phyloP scores from a whole-genome alignment of 2,329 filamentous ascomycete species.

The Pseudogymnoascus sp. region DNA sequence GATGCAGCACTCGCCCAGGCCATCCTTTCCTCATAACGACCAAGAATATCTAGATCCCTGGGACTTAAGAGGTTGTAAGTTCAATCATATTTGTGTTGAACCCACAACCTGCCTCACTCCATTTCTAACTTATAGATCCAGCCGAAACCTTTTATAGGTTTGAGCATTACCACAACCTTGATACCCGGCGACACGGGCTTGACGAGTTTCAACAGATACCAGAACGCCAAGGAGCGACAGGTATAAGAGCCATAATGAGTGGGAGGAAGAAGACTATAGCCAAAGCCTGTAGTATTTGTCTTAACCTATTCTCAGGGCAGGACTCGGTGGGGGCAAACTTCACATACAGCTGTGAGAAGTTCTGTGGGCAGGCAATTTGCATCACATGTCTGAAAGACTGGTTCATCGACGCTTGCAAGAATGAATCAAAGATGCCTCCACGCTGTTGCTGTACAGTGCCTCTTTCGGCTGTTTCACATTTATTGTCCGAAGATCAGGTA shows the following conservation, averaged over 20 bases:
- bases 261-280: background rate
- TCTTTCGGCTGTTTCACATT: slow-evolving; percentile 30
- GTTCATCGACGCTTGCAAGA: slow-evolving; percentile 33
- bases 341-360: background rate
- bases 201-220: background rate
- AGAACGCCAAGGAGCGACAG: background rate
- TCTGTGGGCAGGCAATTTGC: slow-evolving; percentile 16
- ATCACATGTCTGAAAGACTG: slow-evolving; percentile 31
- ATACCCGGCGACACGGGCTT: background rate
- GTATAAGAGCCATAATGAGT: background rate
- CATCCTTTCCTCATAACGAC: background rate
- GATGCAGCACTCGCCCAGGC: background rate
- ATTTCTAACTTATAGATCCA: background rate
- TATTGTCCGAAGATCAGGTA: slow-evolving; percentile 30
- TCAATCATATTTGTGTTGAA: background rate
- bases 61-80: background rate
- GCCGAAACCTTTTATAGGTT: background rate
- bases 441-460: slow-evolving; percentile 37
- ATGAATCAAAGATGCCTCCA: slow-evolving; percentile 36
- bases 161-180: background rate
- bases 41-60: background rate
- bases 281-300: background rate
- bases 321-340: background rate
- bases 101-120: background rate
- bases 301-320: background rate